Evolutionary conservation across 2,329 filamentous ascomycete species (phyloP), one percentile per base, ranked within the genome.

Genomic region (Diaporthe vexans): DNA sequence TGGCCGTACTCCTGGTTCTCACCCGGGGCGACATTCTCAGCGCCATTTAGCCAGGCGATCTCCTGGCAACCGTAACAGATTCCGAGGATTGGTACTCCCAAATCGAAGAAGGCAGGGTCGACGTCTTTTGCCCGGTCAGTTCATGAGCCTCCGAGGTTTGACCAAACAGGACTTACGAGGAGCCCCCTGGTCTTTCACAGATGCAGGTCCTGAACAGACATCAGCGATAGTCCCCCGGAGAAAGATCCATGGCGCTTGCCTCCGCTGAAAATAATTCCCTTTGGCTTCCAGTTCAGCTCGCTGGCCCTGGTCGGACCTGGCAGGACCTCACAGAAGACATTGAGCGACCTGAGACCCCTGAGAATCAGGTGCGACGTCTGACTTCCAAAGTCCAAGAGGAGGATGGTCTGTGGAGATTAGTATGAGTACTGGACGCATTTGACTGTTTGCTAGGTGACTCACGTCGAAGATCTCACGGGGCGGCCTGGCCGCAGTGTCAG

Each of bases 251-350:
- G 26, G 59, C 43, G 43, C 59, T 65, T 51, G 43, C 63, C 85
- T 74, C 85, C 86, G 48, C 81, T 83, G 11, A 86, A 75, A 73
- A 97, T 93, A 77, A 98, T 91, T 78, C 95, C 96, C 81, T 93
- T 94, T 26, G 95, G 96, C 81, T 91, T 95, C 87, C 90, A 97
- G 57, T 87, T 81, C 48, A 97, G 88, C 73, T 97, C 94, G 7
- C 89, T 86, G 29, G 97, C 84, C 86, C 96, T 96, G 80, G 93
- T 92, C 57, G 93, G 97, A 84, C 95, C 97, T n/a, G 94, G 94
- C 58, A 97, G 90, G 92, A 97, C 93, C 86, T 98, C 95, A 76
- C 91, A 91, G 86, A 94, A 98, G 82, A 97, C 90, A 86, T 93
- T 93, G 83, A 97, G 89, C 78, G 93, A 91, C 78, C 95, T 90